Conservation (phyloP, 1,139 yeast species). For the Saccharomycopsis phalli region DNA sequence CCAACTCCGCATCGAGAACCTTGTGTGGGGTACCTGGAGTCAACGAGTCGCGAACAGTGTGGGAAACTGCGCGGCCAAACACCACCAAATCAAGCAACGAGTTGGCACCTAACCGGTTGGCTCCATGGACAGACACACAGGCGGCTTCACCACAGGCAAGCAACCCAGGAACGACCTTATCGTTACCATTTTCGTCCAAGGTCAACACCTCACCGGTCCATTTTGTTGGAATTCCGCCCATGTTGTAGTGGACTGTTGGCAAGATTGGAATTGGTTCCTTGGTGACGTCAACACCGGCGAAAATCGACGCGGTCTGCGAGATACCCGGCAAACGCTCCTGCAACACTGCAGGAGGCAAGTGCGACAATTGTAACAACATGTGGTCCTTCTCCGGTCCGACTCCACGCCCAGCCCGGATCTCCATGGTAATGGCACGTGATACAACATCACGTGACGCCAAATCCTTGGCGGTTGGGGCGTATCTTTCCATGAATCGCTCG, state of each 20-base stretch:
- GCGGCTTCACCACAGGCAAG: conserved; percentile 99
- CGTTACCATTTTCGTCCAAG: conserved; percentile 80
- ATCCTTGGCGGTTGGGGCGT: conserved; percentile 98
- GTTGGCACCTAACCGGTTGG: conserved; percentile 98
- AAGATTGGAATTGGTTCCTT: conserved; percentile 98
- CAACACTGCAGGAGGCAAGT: conserved; percentile 84
- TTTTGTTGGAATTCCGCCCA: conserved; percentile 99
- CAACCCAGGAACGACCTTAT: conserved; percentile 85
- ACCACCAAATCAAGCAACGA: conserved; percentile 96
- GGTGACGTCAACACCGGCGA: conserved; percentile 98
- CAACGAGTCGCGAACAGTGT: conserved; percentile 76
- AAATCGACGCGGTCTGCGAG: conserved; percentile 96
- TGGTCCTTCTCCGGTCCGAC: conserved; percentile 96
- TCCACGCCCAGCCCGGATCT: conserved; percentile 98
- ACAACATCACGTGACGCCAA: conserved; percentile 98
- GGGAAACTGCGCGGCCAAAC: conserved; percentile 97
- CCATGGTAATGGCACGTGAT: conserved; percentile 96
- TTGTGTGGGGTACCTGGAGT: conserved; percentile 85
- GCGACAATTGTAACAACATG: conserved; percentile 89
- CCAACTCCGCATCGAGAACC: conserved; percentile 75
- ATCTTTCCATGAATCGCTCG: conserved; percentile 99
- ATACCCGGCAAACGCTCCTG: conserved; percentile 98
- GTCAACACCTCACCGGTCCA: conserved; percentile 94
- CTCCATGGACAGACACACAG: conserved; percentile 98
- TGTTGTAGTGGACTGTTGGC: conserved; percentile 98